phyloP scores from a whole-genome alignment of 441 rosid species.

The Bocquillonia castaneifolia region DNA sequence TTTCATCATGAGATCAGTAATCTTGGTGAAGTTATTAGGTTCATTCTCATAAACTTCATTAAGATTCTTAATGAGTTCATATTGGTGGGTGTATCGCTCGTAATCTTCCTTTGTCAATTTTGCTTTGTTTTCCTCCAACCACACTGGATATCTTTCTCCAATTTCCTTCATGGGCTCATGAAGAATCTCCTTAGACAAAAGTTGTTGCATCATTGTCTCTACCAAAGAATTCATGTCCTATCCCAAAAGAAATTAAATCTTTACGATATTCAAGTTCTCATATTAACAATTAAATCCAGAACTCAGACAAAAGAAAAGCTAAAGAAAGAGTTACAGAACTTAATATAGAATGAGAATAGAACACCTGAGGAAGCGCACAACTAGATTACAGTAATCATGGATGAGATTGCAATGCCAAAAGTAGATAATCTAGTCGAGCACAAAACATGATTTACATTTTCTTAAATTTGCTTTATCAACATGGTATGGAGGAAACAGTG shows the following conservation, averaged over 20 bases:
- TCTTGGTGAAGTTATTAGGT: slow-evolving; percentile 62
- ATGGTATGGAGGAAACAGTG: no score
- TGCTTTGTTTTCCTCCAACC: slow-evolving; percentile 78
- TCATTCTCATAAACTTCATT: slow-evolving; percentile 80
- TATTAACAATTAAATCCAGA: background rate
- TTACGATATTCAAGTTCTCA: background rate
- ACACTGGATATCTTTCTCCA: slow-evolving; percentile 80
- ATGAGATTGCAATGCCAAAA: background rate
- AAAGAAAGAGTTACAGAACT: background rate
- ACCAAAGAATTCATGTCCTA: slow-evolving; percentile 92
- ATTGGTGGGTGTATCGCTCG: slow-evolving; percentile 58
- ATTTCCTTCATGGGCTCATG: slow-evolving; percentile 96
- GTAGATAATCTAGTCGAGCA: background rate
- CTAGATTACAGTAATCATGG: background rate
- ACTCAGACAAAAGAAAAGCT: background rate
- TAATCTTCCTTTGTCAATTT: slow-evolving; percentile 58
- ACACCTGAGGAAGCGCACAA: background rate
- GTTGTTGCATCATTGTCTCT: slow-evolving; percentile 98
- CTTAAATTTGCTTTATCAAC: no score
- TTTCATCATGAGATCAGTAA: slow-evolving; percentile 88
- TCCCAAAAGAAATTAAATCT: slow-evolving; percentile 1
- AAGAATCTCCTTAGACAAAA: slow-evolving; percentile 87
- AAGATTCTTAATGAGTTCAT: slow-evolving; percentile 70
- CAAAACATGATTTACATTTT: no score
- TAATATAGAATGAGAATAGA: background rate